These are phyloP conservation scores for Passiflora organensis DNA, from an alignment of 345 rosid genomes.

Conservation along the genomic window DNA sequence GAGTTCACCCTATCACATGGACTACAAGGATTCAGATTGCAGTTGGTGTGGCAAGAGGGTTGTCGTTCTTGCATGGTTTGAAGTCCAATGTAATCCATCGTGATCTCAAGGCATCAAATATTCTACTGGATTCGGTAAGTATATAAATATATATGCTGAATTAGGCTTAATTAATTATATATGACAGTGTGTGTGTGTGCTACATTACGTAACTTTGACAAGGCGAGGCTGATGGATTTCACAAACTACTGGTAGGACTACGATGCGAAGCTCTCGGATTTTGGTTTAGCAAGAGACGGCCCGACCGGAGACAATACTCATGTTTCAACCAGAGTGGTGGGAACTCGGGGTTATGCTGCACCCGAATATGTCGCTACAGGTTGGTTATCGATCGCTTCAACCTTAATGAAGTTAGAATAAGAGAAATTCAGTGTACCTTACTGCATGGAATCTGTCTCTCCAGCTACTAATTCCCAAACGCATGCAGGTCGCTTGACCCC, in stretches of 20 bases:
- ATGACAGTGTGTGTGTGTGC: no score
- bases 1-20: slow-evolving; percentile 56
- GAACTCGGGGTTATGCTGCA: slow-evolving; percentile 93
- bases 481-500: slow-evolving; percentile 79
- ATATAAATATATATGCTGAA: no score
- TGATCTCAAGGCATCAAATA: slow-evolving; percentile 64
- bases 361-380: slow-evolving; percentile 92
- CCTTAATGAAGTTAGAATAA: no score
- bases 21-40: slow-evolving; percentile 47
- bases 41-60: slow-evolving; percentile 45
- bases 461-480: not conserved
- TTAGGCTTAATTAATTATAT: no score
- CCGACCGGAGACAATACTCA: slow-evolving; percentile 87
- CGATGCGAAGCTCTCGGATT: slow-evolving; percentile 83
- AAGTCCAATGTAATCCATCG: slow-evolving; percentile 60
- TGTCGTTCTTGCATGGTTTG: slow-evolving; percentile 57
- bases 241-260: slow-evolving; percentile 42
- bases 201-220: no score
- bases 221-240: no score
- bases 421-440: no score
- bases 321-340: slow-evolving; percentile 79
- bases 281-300: slow-evolving; percentile 92
- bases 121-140: slow-evolving; percentile 62
- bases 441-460: no score
- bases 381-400: slow-evolving; percentile 14